Conservation (phyloP, 148 eudicot species). For the Rhododendron simsii region DNA sequence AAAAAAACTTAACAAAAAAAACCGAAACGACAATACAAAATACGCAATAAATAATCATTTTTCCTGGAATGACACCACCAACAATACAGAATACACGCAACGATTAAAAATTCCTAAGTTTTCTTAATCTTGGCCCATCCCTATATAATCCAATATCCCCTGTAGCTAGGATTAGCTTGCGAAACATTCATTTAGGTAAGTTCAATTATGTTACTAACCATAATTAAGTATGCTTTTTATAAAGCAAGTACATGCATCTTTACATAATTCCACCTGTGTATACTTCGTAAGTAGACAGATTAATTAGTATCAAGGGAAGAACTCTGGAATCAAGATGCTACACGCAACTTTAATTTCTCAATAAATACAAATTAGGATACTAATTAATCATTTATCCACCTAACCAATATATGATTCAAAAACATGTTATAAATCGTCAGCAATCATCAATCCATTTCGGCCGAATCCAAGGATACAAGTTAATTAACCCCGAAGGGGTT, state of each 20-base stretch:
- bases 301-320: background rate
- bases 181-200: background rate
- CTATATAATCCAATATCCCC: background rate
- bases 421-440: background rate
- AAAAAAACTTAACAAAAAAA: too few species aligned
- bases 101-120: too few species aligned
- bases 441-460: background rate
- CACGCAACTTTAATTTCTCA: background rate
- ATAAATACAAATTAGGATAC: background rate
- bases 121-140: background rate
- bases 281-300: background rate
- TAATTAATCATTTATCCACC: background rate
- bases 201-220: background rate
- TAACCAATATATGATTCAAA: background rate
- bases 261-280: background rate
- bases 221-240: background rate
- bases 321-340: background rate
- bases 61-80: too few species aligned
- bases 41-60: too few species aligned
- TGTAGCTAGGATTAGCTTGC: background rate
- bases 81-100: too few species aligned
- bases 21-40: too few species aligned
- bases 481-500: background rate
- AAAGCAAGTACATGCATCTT: conserved; percentile 12
- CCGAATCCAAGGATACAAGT: background rate